These are phyloP conservation scores for Pyrrhoderma noxium DNA, from an alignment of 1,284 basidiomycete species.

Conservation along the genomic window DNA sequence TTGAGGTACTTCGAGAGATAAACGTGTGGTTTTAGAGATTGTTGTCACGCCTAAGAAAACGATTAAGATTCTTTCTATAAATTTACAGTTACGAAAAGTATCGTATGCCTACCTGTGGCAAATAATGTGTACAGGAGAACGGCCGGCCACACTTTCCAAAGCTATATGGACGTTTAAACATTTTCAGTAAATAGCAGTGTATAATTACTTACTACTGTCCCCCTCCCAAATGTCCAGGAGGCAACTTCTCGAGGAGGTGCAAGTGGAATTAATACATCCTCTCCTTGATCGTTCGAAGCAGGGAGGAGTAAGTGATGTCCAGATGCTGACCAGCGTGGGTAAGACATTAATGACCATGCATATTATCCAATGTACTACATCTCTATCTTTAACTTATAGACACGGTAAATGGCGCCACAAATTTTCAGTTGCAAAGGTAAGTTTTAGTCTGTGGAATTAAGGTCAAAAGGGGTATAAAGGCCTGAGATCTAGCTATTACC, in stretches of 20 bases:
- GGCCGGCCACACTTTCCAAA: slow-evolving; percentile 64
- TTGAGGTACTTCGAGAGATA: slow-evolving; percentile 42
- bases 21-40: slow-evolving; percentile 34
- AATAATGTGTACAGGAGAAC: slow-evolving; percentile 54
- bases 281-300: slow-evolving; percentile 9
- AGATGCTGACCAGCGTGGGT: slow-evolving; percentile 10
- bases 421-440: too few species aligned
- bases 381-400: too few species aligned
- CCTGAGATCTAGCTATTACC: too few species aligned
- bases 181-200: background rate
- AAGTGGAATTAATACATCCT: slow-evolving; percentile 19
- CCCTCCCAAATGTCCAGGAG: slow-evolving; percentile 54
- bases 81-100: background rate
- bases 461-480: too few species aligned
- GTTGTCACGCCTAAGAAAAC: slow-evolving; percentile 35
- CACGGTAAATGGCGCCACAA: too few species aligned
- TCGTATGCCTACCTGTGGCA: slow-evolving; percentile 36
- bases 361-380: too few species aligned
- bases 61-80: background rate
- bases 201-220: slow-evolving; percentile 40
- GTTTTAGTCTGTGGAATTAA: too few species aligned
- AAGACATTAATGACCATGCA: too few species aligned
- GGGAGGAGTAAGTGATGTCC: slow-evolving; percentile 14
- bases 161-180: slow-evolving; percentile 30
- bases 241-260: slow-evolving; percentile 29